Base-by-base conservation (phyloP, 495 filamentous ascomycete species). In the Apiosordaria backusii region DNA sequence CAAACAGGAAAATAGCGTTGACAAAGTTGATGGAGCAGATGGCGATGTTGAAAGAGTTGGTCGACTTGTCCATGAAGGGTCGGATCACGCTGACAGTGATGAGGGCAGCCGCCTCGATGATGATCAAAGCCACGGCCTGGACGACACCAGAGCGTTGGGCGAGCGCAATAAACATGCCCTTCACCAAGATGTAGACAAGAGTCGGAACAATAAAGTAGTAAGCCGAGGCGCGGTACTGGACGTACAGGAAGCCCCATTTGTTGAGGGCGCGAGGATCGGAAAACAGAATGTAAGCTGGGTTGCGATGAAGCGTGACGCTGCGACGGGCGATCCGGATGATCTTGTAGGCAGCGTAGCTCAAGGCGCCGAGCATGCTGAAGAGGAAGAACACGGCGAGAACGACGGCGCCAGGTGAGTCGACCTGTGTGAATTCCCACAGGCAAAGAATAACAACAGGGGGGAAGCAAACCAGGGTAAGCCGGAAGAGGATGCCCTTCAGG, bases 41-140 rank as follows among this genome's bases (percentile, higher is more conserved):
- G 63, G 93, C 83, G 68, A 99, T 97, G 81, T 98, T 98, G 85
- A 96, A 96, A 60, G 88, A 86, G 76, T 99, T 99, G 66, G 94
- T 97, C 80, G 93, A 95, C 86, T 97, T 98, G 82, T 99, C 95
- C 95, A 99, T 98, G 88, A 92, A 99, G 6, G 95, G 95, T 52
- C 92, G 88, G 70, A 97, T 80, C 55, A 96, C 87, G 67, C 86
- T 90, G 40, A 92, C 88, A 27, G 75, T 86, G 71, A 98, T 89
- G 68, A 99, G 83, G 71, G 91, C 88, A 26, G 72, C 86, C 0
- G 90, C 90, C 80, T 99, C 95, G 66, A 98, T 88, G 52, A 99
- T 77, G 58, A 98, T 83, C 66, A 97, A 79, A 2, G 89, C 91
- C 57, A 98, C 84, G 7, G 94, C 93, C 74, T 97, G 94, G 22